Evolutionary conservation across 208 protist species (phyloP), one percentile per base, ranked within the genome.

Genomic region (Balamuthia mandrillaris): DNA sequence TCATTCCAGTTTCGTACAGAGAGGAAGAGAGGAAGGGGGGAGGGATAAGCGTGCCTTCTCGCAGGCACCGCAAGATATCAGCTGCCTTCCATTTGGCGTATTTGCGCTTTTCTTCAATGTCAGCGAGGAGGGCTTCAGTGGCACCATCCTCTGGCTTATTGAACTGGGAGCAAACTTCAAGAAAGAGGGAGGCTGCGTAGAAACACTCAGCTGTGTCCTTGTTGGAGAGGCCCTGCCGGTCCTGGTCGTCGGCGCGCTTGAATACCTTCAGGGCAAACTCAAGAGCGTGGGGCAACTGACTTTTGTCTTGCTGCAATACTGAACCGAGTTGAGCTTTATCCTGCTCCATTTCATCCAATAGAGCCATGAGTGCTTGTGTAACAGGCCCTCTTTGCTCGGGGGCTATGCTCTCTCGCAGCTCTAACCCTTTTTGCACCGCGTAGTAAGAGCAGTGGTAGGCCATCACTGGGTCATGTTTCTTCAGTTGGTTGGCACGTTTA

Each of bases 61-160:
- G n/a, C n/a, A 81, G 37, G 47, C 35, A 29, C 35, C 41, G 42
- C 7, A 51, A 63, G 72, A 81, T 81, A 12, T 81, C 35, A 5
- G 45, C 52, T 16, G 72, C 72, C 21, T 39, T 81, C n/a, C 31
- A 81, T 39, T 81, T 81, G 72, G 72, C 72, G 35, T 81, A 81
- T 24, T 81, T 81, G 72, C 72, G 72, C 72, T 49, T 81, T 14
- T 61, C 41, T 51, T 81, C 72, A 7, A 81, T 37, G 6, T 81
- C 72, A 9, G 54, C 72, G 41, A 51, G 52, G 21, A 81, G 52
- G 3, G n/a, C n/a, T n/a, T n/a, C n/a, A n/a, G n/a, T n/a, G n/a
- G n/a, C n/a, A n/a, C n/a, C n/a, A n/a, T n/a, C n/a, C n/a, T n/a
- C n/a, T n/a, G 65, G 65, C n/a, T 81, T 51, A 24, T 61, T 51